Evolutionary conservation across 2,329 filamentous ascomycete species (phyloP).

Genomic region (Phyllosticta citrichinensis): DNA sequence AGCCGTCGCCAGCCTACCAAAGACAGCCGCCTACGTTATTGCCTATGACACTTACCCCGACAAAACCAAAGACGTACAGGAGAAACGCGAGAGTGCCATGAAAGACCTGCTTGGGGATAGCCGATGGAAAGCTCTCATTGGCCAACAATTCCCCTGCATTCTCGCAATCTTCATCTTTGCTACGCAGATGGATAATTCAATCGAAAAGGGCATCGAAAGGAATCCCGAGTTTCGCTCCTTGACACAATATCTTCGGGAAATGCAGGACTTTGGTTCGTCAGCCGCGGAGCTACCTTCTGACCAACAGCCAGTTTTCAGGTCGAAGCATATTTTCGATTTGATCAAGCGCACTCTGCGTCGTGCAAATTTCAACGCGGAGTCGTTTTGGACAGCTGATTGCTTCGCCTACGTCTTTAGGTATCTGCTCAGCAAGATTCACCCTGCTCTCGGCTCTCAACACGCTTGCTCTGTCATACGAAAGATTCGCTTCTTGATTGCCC

Average conservation of each 20-base stretch:
- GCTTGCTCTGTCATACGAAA: slow-evolving; percentile 81
- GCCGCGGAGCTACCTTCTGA: slow-evolving; percentile 56
- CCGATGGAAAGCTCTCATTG: slow-evolving; percentile 51
- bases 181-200: slow-evolving; percentile 65
- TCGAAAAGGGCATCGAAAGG: slow-evolving; percentile 58
- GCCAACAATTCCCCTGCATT: slow-evolving; percentile 64
- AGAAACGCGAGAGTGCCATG: slow-evolving; percentile 44
- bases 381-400: slow-evolving; percentile 66
- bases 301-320: slow-evolving; percentile 79
- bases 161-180: slow-evolving; percentile 66
- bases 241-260: slow-evolving; percentile 54
- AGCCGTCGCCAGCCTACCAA: slow-evolving; percentile 61
- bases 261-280: slow-evolving; percentile 60
- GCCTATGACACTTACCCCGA: slow-evolving; percentile 49
- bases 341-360: slow-evolving; percentile 68
- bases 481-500: slow-evolving; percentile 66
- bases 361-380: slow-evolving; percentile 53
- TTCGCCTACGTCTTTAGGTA: slow-evolving; percentile 65
- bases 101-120: slow-evolving; percentile 60
- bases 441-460: slow-evolving; percentile 75
- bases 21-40: slow-evolving; percentile 72
- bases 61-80: slow-evolving; percentile 44
- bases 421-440: slow-evolving; percentile 70
- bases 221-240: slow-evolving; percentile 49
- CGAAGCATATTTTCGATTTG: slow-evolving; percentile 64